A percentile compares a stretch with the other conserved stretches of the same genome.
Evolutionary conservation across 2,329 filamentous ascomycete genomes (phyloP).

Genomic region (Hymenoscyphus repandus): DNA sequence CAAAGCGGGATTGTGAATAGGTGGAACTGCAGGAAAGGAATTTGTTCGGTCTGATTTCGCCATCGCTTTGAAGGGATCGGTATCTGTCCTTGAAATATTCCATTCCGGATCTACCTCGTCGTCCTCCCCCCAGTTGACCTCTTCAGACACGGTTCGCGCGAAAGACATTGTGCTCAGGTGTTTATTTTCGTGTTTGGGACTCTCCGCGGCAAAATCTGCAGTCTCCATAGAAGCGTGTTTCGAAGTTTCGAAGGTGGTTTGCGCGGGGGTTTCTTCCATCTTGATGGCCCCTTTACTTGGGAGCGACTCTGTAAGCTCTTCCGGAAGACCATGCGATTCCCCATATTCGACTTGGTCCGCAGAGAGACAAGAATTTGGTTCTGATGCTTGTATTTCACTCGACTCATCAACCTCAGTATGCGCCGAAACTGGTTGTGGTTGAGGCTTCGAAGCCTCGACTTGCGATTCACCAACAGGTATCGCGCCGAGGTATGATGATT

Average conservation of each 20-base stretch:
- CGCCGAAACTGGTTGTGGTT: background rate
- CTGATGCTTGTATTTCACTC: background rate
- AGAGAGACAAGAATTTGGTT: background rate
- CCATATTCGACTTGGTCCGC: background rate
- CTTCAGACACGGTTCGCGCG: slow-evolving; percentile 57
- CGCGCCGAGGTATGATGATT: slow-evolving; percentile 6
- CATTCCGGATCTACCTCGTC: slow-evolving; percentile 49
- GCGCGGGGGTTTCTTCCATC: slow-evolving; percentile 21
- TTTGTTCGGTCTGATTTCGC: slow-evolving; percentile 53
- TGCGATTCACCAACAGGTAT: slow-evolving; percentile 1
- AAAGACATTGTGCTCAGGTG: slow-evolving; percentile 60
- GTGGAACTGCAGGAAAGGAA: slow-evolving; percentile 56
- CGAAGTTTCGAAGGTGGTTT: slow-evolving; percentile 14
- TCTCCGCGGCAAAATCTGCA: slow-evolving; percentile 21
- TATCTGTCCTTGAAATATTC: slow-evolving; percentile 45
- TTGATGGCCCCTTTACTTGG: slow-evolving; percentile 25
- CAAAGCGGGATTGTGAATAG: slow-evolving; percentile 32
- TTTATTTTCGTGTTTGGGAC: slow-evolving; percentile 38
- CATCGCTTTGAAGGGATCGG: slow-evolving; percentile 58
- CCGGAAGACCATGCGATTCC: slow-evolving; percentile 20
- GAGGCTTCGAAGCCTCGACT: slow-evolving; percentile 7
- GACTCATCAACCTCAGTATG: background rate
- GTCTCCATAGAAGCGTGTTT: slow-evolving; percentile 14
- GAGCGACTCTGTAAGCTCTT: slow-evolving; percentile 26
- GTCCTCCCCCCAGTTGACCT: slow-evolving; percentile 55